Conservation (phyloP, 129 eudicot species). For the Erigeron canadensis region DNA sequence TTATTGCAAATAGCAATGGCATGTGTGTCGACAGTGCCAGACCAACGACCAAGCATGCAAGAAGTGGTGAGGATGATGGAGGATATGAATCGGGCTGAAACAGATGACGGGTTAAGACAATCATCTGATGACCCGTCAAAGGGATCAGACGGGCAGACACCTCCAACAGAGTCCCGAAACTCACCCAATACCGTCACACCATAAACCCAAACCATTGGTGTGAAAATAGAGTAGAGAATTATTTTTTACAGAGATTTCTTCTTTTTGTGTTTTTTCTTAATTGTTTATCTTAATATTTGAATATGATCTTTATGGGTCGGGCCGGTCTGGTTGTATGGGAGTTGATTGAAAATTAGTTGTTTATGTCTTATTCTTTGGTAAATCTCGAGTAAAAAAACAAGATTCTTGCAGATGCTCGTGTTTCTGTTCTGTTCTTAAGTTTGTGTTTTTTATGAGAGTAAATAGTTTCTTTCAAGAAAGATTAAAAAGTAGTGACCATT, state of each 20-base stretch:
- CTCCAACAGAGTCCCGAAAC: slow-evolving; percentile 61
- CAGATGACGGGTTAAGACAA: slow-evolving; percentile 72
- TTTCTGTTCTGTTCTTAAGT: slow-evolving; percentile 22
- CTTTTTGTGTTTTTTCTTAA: slow-evolving; percentile 29
- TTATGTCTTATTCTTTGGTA: slow-evolving; percentile 42
- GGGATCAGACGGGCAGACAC: slow-evolving; percentile 79
- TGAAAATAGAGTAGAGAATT: slow-evolving; percentile 37
- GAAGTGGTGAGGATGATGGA: slow-evolving; percentile 86
- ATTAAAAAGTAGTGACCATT: too few relatives aligned
- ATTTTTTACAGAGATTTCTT: slow-evolving; percentile 14
- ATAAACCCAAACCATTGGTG: slow-evolving; percentile 24
- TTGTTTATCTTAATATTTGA: neutral
- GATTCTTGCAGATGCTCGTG: slow-evolving; percentile 28
- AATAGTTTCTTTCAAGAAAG: neutral
- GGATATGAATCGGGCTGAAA: slow-evolving; percentile 64
- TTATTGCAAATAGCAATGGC: slow-evolving; percentile 88
- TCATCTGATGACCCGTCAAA: slow-evolving; percentile 86
- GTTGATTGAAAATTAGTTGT: slow-evolving; percentile 34
- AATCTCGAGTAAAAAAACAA: slow-evolving; percentile 19
- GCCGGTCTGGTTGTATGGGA: slow-evolving; percentile 29
- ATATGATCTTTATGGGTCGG: slow-evolving; percentile 26
- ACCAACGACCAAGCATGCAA: slow-evolving; percentile 79
- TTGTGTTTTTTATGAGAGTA: neutral
- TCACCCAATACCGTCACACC: slow-evolving; percentile 63
- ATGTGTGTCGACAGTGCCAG: slow-evolving; percentile 72